Base-by-base conservation (phyloP, 139 green algal species). In the Haematococcus sp. region DNA sequence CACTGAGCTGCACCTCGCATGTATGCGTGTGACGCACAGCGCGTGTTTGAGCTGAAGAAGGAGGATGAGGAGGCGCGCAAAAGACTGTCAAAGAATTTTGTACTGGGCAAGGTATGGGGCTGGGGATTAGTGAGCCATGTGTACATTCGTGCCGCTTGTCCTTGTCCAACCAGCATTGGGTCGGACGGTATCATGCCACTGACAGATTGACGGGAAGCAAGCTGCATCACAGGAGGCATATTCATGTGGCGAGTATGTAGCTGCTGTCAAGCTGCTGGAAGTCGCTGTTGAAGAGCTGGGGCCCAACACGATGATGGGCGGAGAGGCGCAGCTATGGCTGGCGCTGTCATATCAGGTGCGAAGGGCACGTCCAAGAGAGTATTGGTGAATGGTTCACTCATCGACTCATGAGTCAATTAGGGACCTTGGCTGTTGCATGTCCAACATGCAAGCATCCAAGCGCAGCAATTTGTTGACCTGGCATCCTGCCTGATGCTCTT, bases 301-400 rank as follows among this genome's bases (percentile, higher is more conserved):
- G 0, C 63, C 60, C 0, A 86, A 89, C 64, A 84, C 76, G 2
- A 49, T 74, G 35, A 65, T 95, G 33, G 92, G 89, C 11, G 92
- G 92, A 0, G 92, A 97, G 68, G 88, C 89, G 1, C 85, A 93
- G 76, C 65, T 97, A 33, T 97, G 92, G 92, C 84, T 96, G 49
- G 92, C 89, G 0, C 86, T 97, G 20, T 83, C 87, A n/a, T 94
- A 96, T 63, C 86, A 94, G 86, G 90, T 88, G 33, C 16, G 61
- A 5, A 13, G 0, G 40, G 11, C n/a, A n/a, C n/a, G n/a, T n/a
- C n/a, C n/a, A n/a, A n/a, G n/a, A n/a, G n/a, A n/a, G n/a, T n/a
- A n/a, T n/a, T n/a, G n/a, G n/a, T n/a, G n/a, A n/a, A n/a, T n/a
- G n/a, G n/a, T n/a, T n/a, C n/a, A n/a, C n/a, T n/a, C n/a, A n/a